Conservation (phyloP, 2,329 filamentous ascomycete species). For the Colletotrichum melonis region DNA sequence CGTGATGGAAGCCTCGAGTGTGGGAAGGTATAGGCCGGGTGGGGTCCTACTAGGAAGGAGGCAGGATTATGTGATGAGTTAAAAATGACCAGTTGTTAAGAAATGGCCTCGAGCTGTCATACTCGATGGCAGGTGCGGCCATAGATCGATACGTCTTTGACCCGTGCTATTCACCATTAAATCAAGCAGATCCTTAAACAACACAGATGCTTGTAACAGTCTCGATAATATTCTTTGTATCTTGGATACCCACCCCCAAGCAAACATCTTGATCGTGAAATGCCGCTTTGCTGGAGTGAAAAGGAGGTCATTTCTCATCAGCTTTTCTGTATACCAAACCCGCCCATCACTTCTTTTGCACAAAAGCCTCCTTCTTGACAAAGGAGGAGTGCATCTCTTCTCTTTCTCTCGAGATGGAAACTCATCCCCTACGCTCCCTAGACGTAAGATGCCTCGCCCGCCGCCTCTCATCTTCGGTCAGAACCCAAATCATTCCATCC, state of each 20-base stretch:
- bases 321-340: constrained; percentile 20
- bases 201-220: not conserved
- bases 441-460: constrained; percentile 74
- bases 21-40: too few relatives aligned
- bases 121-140: too few relatives aligned
- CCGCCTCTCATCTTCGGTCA: constrained; percentile 79
- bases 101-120: not conserved
- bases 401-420: not conserved
- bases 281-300: not conserved
- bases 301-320: constrained; percentile 26
- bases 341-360: not conserved
- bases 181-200: not conserved
- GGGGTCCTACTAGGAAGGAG: not conserved
- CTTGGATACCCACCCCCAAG: not conserved
- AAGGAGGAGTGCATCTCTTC: not conserved
- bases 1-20: too few relatives aligned
- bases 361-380: not conserved
- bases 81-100: not conserved
- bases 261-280: not conserved
- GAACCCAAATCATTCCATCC: constrained; percentile 77
- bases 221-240: not conserved
- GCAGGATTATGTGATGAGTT: not conserved
- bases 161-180: not conserved
- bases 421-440: constrained; percentile 24
- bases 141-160: too few relatives aligned